These are phyloP conservation scores for Zoysia japonica DNA, from an alignment of 176 grass and related monocot genomes.

Conservation along the genomic window DNA sequence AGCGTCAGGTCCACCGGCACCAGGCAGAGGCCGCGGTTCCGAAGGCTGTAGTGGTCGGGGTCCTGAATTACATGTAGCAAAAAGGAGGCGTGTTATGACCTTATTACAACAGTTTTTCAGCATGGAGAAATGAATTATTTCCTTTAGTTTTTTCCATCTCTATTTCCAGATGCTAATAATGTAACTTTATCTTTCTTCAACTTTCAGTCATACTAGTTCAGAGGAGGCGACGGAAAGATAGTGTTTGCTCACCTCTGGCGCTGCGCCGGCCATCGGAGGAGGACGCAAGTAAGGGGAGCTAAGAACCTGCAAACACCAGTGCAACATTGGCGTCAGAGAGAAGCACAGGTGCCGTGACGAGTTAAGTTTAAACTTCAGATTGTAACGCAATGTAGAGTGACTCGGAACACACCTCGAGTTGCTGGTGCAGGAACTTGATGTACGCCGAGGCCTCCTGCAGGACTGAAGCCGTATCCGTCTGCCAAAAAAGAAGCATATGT, in stretches of 20 bases:
- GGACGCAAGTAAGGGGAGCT: conserved; percentile 78
- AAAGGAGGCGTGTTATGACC: background rate
- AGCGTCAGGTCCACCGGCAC: conserved; percentile 66
- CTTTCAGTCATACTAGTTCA: background rate
- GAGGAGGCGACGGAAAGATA: background rate
- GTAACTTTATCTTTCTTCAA: too few species aligned
- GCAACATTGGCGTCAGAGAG: background rate
- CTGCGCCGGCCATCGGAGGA: conserved; percentile 27
- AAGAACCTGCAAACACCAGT: conserved; percentile 58
- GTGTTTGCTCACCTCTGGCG: conserved; percentile 58
- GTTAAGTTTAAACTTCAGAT: background rate
- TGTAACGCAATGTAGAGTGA: background rate
- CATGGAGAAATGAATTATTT: background rate
- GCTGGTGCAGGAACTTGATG: conserved; percentile 94
- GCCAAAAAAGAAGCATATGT: conserved; percentile 18
- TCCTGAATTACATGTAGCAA: conserved; percentile 51
- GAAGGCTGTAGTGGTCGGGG: conserved; percentile 65
- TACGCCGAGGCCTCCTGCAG: conserved; percentile 86
- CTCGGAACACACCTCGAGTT: conserved; percentile 62
- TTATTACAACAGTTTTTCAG: background rate
- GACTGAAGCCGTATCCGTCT: conserved; percentile 96
- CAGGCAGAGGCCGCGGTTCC: conserved; percentile 86
- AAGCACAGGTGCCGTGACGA: background rate
- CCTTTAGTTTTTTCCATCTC: background rate
- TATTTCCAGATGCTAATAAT: too few species aligned